phyloP scores from a whole-genome alignment of 1,284 basidiomycete genomes.

The Rhodotorula sp. region DNA sequence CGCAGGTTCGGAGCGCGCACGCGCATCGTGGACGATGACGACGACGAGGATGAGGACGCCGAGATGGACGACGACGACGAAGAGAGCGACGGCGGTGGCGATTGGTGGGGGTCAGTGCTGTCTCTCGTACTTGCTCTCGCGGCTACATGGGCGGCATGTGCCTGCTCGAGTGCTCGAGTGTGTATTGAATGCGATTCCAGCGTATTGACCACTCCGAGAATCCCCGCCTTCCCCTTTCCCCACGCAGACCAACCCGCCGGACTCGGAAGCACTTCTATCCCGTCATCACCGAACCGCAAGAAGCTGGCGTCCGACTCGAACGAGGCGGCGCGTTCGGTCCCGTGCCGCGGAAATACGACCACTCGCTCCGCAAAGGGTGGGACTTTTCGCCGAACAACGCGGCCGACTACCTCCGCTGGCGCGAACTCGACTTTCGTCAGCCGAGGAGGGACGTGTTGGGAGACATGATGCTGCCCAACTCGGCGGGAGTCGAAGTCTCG shows the following conservation, averaged over 20 bases:
- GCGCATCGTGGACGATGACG: slow-evolving; percentile 39
- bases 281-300: slow-evolving; percentile 61
- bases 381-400: slow-evolving; percentile 23
- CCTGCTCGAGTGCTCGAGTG: not conserved
- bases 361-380: slow-evolving; percentile 16
- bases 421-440: slow-evolving; percentile 46
- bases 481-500: slow-evolving; percentile 81
- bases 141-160: too few relatives aligned
- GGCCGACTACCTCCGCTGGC: slow-evolving; percentile 24
- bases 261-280: slow-evolving; percentile 37
- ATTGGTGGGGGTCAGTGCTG: slow-evolving; percentile 22
- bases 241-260: slow-evolving; percentile 11
- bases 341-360: slow-evolving; percentile 11
- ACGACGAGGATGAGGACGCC: slow-evolving; percentile 44
- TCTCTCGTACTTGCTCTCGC: not conserved
- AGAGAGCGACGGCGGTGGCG: slow-evolving; percentile 2
- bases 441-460: slow-evolving; percentile 51
- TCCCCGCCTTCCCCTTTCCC: not conserved
- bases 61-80: slow-evolving; percentile 7
- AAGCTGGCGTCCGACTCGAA: slow-evolving; percentile 68
- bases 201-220: too few relatives aligned
- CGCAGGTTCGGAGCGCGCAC: slow-evolving; percentile 36
- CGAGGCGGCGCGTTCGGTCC: slow-evolving; percentile 83
- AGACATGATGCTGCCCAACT: slow-evolving; percentile 70
- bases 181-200: not conserved